phyloP scores from a whole-genome alignment of 2,329 filamentous ascomycete species.

The Alternaria brassicae region DNA sequence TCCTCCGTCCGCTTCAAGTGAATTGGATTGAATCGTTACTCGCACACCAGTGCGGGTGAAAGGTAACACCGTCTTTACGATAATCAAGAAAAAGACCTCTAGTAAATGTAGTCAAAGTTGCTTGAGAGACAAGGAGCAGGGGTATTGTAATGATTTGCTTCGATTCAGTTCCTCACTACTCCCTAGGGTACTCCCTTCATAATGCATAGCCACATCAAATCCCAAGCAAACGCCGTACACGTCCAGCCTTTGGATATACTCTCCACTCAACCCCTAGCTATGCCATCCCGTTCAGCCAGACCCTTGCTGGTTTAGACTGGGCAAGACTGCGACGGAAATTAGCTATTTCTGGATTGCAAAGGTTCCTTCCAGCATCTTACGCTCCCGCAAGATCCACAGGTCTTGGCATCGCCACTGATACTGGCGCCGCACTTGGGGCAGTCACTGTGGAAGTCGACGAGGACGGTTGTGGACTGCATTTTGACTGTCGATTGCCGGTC shows the following conservation, averaged over 20 bases:
- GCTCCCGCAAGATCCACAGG: slow-evolving; percentile 49
- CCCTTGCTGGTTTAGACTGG: slow-evolving; percentile 24
- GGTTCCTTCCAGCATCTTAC: slow-evolving; percentile 18
- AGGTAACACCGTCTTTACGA: too few relatives aligned
- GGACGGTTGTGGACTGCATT: slow-evolving; percentile 38
- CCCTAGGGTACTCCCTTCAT: background rate
- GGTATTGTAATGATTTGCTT: background rate
- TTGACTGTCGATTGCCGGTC: slow-evolving; percentile 10
- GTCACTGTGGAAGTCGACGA: slow-evolving; percentile 45
- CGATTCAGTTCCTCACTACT: background rate
- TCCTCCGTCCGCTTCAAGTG: background rate
- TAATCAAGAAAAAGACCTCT: too few relatives aligned
- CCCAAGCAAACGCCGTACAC: background rate
- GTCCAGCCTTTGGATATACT: background rate
- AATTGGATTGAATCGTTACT: background rate
- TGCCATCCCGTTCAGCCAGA: background rate
- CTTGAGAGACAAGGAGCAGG: background rate
- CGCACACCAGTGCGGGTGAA: background rate
- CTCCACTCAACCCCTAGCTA: slow-evolving; percentile 2
- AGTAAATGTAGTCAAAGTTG: background rate
- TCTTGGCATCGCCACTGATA: slow-evolving; percentile 44
- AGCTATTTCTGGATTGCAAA: background rate
- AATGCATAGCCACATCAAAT: background rate
- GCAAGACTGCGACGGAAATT: slow-evolving; percentile 25
- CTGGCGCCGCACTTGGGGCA: slow-evolving; percentile 52